Base-by-base conservation (phyloP, 176 grass and related monocot genomes). In the Aegilops bicornis region DNA sequence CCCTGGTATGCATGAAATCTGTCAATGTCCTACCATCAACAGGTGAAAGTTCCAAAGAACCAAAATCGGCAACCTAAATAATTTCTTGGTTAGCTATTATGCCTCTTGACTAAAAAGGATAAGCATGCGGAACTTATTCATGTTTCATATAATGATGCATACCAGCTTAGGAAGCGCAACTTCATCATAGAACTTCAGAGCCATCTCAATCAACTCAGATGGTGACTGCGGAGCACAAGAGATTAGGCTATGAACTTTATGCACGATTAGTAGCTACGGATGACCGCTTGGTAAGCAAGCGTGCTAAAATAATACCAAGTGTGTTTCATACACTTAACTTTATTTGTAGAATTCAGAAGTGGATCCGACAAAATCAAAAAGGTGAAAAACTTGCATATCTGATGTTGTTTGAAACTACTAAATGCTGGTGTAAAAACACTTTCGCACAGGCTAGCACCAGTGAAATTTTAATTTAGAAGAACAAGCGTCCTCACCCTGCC, bases 1-100 rank as follows among this genome's bases (percentile, higher is more conserved):
- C 97, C 90, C 97, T 94, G 24, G 97, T 99, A 84, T 99, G 97
- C 97, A 99, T 96, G 90, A 99, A 99, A 89, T 99, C 97, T 78
- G 97, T 99, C 61, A 99, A 78, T 84, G 97, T 99, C 73, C 97
- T 91, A 89, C 97, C 97, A 59, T 99, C 97, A 85, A 99, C 97
- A 61, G 97, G 97, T 80, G 97, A 99, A 91, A 99, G 97, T 86
- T 99, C 97, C 83, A 99, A 83, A 22, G 97, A 99, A 84, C 90
- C 97, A 93, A 99, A 99, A 91, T 99, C 97, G 73, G 97, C 90
- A 83, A 99, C 94, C 97, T 99, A 86, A 84, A 84, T 69, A 81
- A 74, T 69, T 81, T 86, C n/a, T 76, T 84, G 73, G 74, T 93
- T 77, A 90, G 73, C 64, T 82, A 59, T 30, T 75, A 86, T 65